phyloP scores from a whole-genome alignment of 352 stramenopile genomes.

The Phytophthora capsici region DNA sequence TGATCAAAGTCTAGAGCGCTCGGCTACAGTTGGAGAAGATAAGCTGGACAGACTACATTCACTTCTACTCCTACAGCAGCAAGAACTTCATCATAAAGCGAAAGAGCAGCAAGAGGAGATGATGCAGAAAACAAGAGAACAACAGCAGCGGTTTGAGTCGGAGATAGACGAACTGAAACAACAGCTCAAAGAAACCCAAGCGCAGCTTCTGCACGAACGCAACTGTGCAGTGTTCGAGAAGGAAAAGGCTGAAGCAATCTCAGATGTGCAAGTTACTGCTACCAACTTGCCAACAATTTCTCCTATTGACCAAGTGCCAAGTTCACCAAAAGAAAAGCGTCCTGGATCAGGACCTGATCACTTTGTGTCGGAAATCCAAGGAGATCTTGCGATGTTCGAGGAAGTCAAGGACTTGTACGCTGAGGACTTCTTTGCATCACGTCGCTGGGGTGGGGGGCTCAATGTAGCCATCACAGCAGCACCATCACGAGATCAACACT shows the following conservation, averaged over 20 bases:
- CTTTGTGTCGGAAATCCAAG: slow-evolving; percentile 18
- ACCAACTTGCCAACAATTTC: not conserved
- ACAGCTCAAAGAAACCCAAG: slow-evolving; percentile 54
- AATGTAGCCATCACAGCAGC: not conserved
- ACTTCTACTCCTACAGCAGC: slow-evolving; percentile 23
- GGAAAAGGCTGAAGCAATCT: slow-evolving; percentile 34
- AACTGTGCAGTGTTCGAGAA: slow-evolving; percentile 53
- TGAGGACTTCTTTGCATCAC: slow-evolving; percentile 41
- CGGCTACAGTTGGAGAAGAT: slow-evolving; percentile 17
- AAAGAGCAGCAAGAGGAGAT: slow-evolving; percentile 65
- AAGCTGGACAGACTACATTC: slow-evolving; percentile 26
- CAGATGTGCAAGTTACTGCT: not conserved
- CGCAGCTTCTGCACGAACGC: slow-evolving; percentile 57
- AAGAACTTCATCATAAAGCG: slow-evolving; percentile 53
- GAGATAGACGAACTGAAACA: slow-evolving; percentile 45
- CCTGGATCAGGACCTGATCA: slow-evolving; percentile 1
- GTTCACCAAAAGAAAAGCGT: not conserved
- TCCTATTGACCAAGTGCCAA: not conserved
- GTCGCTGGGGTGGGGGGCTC: slow-evolving; percentile 21
- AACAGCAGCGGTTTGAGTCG: slow-evolving; percentile 31
- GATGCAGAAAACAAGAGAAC: slow-evolving; percentile 30
- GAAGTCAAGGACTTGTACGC: slow-evolving; percentile 48
- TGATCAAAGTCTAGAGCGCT: slow-evolving; percentile 48
- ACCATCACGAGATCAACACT: not conserved
- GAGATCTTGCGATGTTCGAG: slow-evolving; percentile 54